Evolutionary conservation across 2,329 filamentous ascomycete species (phyloP).

Genomic region (Colletotrichum brevisporum): DNA sequence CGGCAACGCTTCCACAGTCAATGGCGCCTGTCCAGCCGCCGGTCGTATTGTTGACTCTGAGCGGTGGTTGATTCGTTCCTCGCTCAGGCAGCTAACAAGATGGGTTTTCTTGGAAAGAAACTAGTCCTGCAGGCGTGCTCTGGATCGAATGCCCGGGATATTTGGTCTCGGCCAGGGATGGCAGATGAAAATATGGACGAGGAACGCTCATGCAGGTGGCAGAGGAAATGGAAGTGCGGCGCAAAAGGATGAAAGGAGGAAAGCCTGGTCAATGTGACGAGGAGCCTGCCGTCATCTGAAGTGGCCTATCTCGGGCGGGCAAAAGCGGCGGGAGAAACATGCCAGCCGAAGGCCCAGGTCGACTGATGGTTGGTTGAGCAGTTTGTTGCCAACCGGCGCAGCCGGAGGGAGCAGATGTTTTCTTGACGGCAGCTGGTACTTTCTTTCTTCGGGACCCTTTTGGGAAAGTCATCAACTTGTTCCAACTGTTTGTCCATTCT

Average conservation of each 20-base stretch:
- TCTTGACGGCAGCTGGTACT: not conserved
- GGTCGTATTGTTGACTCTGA: no score
- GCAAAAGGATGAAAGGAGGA: not conserved
- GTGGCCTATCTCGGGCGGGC: not conserved
- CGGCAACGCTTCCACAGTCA: not conserved
- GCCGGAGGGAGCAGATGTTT: constrained; percentile 1
- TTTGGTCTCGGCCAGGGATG: not conserved
- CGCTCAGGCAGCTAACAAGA: no score
- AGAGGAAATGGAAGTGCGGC: not conserved
- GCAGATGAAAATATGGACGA: not conserved
- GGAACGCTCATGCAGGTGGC: not conserved
- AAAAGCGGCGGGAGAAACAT: constrained; percentile 24
- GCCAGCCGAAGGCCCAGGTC: constrained; percentile 1
- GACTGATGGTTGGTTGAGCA: not conserved
- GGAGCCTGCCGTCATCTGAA: constrained; percentile 19
- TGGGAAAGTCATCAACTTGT: not conserved
- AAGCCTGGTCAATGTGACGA: constrained; percentile 7
- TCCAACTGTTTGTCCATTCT: no score
- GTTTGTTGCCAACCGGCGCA: constrained; percentile 1
- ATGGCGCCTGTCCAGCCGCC: not conserved
- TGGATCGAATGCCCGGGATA: not conserved
- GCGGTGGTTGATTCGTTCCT: no score
- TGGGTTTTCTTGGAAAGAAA: no score
- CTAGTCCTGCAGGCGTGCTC: not conserved
- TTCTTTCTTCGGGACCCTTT: not conserved